Base-by-base conservation (phyloP, 768 basidiomycete species). In the Mycena indigotica region DNA sequence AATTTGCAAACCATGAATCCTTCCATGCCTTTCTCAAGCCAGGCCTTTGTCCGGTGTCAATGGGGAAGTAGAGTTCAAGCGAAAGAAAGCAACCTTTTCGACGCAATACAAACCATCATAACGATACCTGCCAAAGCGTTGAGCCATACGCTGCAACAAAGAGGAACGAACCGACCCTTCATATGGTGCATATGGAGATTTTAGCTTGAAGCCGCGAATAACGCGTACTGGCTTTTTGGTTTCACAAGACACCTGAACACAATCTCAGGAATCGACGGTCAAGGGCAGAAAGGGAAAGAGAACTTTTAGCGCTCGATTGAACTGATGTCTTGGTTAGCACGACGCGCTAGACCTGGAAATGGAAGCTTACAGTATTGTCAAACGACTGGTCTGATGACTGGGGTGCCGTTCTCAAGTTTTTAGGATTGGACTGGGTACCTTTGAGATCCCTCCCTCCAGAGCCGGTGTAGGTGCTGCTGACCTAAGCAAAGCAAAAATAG, bases 61-160 rank as follows among this genome's bases (percentile, higher is more conserved):
- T 28, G 6, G 25, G 53, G 23, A 3, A 10, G 17, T 28, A 50
- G 40, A 19, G 26, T 35, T 16, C 3, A 10, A 28, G 16, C n/a
- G 10, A 23, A 61, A 13, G 17, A 28, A 26, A 40, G 74, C 49
- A 58, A 83, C 90, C 77, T 86, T 85, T 71, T 88, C 88, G 16
- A 93, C 88, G 2, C 66, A 74, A 67, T 96, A 97, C 12, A 97
- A 77, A 1, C 95, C 95, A 64, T 96, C 94, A 66, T 97, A 97
- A 8, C 93, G 85, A 68, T 95, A 97, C 24, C 91, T 90, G 52
- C 5, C 48, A 39, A 32, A 50, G 39, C 24, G 55, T 23, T n/a
- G n/a, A n/a, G n/a, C n/a, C n/a, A 24, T 41, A 28, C 48, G 4
- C 53, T 30, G 21, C 30, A 35, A 23, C 44, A n/a, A 13, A 44